A percentile compares a stretch with the other conserved stretches of the same genome.
These are phyloP conservation scores for Arabis alpina DNA, from an alignment of 345 rosid genomes.

Conservation along the genomic window DNA sequence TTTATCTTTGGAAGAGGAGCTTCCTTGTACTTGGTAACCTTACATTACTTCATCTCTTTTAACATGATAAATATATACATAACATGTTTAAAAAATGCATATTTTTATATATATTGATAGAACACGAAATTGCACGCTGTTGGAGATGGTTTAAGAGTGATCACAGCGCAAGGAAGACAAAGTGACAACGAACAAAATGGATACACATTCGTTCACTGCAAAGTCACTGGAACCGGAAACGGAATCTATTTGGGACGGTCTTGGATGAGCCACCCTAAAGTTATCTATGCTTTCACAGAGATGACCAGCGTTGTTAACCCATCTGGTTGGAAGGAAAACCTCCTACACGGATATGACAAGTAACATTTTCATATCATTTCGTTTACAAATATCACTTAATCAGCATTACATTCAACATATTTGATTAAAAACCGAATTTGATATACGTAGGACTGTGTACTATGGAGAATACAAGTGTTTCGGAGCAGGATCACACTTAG, in stretches of 20 bases:
- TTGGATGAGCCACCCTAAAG: conserved; percentile 56
- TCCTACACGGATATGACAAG: conserved; percentile 42
- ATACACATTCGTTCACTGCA: conserved; percentile 62
- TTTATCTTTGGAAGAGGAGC: conserved; percentile 74
- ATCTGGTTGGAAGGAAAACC: conserved; percentile 57
- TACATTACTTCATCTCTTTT: conserved; percentile 30
- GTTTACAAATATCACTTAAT: background rate
- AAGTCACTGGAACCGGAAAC: conserved; percentile 47
- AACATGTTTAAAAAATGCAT: background rate
- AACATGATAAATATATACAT: background rate
- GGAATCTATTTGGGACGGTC: conserved; percentile 66
- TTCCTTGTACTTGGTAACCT: conserved; percentile 43
- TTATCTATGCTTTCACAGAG: conserved; percentile 54
- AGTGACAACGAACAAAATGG: conserved; percentile 48
- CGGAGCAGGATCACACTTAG: conserved; percentile 50
- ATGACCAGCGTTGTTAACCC: conserved; percentile 49
- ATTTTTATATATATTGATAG: conserved; percentile 36
- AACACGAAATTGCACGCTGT: conserved; percentile 46
- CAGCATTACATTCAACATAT: background rate
- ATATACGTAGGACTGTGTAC: conserved; percentile 43
- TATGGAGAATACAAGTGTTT: conserved; percentile 63
- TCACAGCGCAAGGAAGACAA: conserved; percentile 61
- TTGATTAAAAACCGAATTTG: conserved; percentile 1
- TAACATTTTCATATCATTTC: conserved; percentile 29
- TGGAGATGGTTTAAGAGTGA: conserved; percentile 44